Evolutionary conservation across 768 basidiomycete species (phyloP), one percentile per base, ranked within the genome.

Genomic region (Fomitopsis serialis): DNA sequence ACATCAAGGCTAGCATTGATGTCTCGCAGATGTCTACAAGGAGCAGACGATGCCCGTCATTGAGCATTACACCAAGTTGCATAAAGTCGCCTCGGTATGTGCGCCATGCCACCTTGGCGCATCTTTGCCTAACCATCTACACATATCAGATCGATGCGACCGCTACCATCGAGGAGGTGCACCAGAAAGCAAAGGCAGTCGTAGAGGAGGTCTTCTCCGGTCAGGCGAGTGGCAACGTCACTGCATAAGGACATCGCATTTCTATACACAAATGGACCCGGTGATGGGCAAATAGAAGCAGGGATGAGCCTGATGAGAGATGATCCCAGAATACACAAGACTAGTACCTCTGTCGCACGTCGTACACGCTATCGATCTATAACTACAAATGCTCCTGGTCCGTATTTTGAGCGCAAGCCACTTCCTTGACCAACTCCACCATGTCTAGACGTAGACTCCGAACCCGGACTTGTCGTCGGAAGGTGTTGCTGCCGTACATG

Each of bases 31-130:
- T 29, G 95, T 93, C 1, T 96, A 98, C 72, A 77, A 87, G 55
- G 81, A 84, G 46, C 85, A 90, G 51, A 90, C 87, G 6, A 92
- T 92, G 88, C 96, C 97, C 7, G 96, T 99, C 48, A 91, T 99
- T 52, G 74, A 92, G 44, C 78, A 94, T 69, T 95, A 96, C 67
- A 68, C 74, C 48, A 66, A 71, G 44, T 68, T 75, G 46, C 74
- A 71, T 59, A 94, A 91, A 68, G 89, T 97, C 12, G 82, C 85
- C 32, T 81, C 92, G 76, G 94, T 94, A 61, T 53, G 80, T 56
- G 3, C 2, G 12, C 3, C 8, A 48, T 22, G 3, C 44, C 7
- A 15, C 17, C 35, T 8, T 19, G 3, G 25, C 25, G n/a, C n/a
- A n/a, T n/a, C 24, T 46, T 32, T 19, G n/a, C 1, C 29, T 24